Evolutionary conservation across 257 asterid genomes (phyloP), one percentile per base, ranked within the genome.

Genomic region (Galeopsis tetrahit): DNA sequence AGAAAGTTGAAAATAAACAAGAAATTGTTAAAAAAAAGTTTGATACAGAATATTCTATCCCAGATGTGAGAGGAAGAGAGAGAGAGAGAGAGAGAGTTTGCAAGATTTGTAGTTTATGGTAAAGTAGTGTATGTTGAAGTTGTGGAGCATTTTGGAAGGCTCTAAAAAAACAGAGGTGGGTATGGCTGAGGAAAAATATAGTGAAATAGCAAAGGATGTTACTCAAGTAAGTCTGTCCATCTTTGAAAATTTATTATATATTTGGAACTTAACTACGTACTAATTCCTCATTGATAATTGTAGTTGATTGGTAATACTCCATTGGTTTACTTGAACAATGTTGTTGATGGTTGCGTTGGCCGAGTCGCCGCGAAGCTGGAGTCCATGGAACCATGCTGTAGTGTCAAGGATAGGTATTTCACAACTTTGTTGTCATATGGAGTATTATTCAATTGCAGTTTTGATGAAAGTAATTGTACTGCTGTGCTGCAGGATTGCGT

Each of bases 241-340:
- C 1, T 21, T 21, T 21, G 28, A 0, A 21, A 21, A 21, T 21
- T 21, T 21, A 21, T 21, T 21, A 21, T 21, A 21, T 21, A 21
- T 21, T 21, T 21, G 28, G 28, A 21, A 21, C 28, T n/a, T n/a
- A n/a, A n/a, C n/a, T n/a, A 21, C 0, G 28, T 21, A 21, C 28
- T 21, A 21, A 21, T 21, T 21, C n/a, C n/a, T n/a, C 28, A 21
- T 21, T 21, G 28, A 21, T 21, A 21, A 21, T 21, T 1, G 75
- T 77, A 94, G 99, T 86, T 94, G 88, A 91, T 94, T 57, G 99
- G 99, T 73, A 86, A 84, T 7, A 94, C 99, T n/a, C 99, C 98
- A 34, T 84, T 95, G 88, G 99, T 91, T 17, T 95, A 88, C 86
- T 87, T 95, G 91, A 95, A 95, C 88, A 88, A 82, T 68, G 75